Percentiles rank a stretch among this genome's conserved stretches.
Evolutionary conservation across 176 grass and related monocot species (phyloP).

Genomic region (Puya raimondii): DNA sequence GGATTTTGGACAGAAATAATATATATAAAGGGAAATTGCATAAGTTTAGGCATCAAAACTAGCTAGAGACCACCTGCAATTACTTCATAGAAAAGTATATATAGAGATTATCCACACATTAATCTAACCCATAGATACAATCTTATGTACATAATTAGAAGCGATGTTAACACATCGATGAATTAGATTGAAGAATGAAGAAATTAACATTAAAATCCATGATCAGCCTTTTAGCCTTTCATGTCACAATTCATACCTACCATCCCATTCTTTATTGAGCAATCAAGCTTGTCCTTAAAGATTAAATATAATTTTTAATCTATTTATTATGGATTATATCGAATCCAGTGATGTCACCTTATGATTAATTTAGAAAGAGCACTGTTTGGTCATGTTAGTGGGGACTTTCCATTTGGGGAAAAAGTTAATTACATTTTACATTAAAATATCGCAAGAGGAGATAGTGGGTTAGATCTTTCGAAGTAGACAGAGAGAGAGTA

Average conservation of each 20-base stretch:
- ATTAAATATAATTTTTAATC: background rate
- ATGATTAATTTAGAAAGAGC: background rate
- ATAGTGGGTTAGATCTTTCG: background rate
- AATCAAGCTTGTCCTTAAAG: background rate
- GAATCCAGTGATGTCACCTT: background rate
- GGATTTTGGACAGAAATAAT: no score
- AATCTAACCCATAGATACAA: no score
- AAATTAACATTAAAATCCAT: background rate
- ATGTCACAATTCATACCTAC: background rate
- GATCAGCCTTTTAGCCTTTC: background rate
- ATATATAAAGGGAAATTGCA: no score
- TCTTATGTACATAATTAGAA: background rate
- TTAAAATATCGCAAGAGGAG: background rate
- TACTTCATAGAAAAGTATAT: no score
- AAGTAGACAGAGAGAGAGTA: no score
- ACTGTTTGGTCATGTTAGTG: background rate
- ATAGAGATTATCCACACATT: no score
- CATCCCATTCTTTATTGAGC: background rate
- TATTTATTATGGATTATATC: background rate
- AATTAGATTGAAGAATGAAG: background rate
- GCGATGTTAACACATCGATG: background rate
- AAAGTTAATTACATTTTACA: background rate
- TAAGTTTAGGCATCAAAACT: no score
- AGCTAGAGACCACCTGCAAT: no score
- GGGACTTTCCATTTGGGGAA: background rate